A percentile compares a stretch with the other conserved stretches of the same genome.
These are phyloP conservation scores for Chaetomium strumarium DNA, from an alignment of 2,329 filamentous ascomycete genomes.

Conservation along the genomic window DNA sequence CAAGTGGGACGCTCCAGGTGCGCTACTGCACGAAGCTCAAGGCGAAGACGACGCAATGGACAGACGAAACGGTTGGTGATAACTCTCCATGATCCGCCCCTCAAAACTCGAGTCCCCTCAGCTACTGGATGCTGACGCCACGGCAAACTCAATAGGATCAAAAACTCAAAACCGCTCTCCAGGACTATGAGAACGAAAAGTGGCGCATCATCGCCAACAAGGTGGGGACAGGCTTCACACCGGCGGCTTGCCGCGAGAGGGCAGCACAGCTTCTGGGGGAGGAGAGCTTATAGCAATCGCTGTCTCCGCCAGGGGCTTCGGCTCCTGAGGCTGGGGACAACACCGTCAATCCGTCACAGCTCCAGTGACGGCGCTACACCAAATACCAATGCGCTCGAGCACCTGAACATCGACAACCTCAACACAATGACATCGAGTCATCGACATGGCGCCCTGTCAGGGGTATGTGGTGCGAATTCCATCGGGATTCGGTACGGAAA, in stretches of 20 bases:
- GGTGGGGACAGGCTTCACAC: constrained; percentile 83
- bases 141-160: constrained; percentile 51
- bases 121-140: constrained; percentile 4
- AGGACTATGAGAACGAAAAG: constrained; percentile 85
- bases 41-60: constrained; percentile 90
- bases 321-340: constrained; percentile 43
- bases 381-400: too few relatives aligned
- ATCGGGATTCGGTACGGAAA: too few relatives aligned
- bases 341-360: constrained; percentile 36
- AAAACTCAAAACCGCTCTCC: constrained; percentile 68
- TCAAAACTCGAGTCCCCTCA: neutral
- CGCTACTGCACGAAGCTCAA: constrained; percentile 94
- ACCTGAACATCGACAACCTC: too few relatives aligned
- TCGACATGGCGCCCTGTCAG: neutral
- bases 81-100: neutral
- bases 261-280: constrained; percentile 55
- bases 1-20: constrained; percentile 85
- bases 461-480: too few relatives aligned
- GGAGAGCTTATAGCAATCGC: constrained; percentile 50
- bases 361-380: constrained; percentile 11
- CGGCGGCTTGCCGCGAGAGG: constrained; percentile 78
- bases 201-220: constrained; percentile 91
- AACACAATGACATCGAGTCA: neutral
- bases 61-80: constrained; percentile 75
- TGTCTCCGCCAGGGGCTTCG: constrained; percentile 45